These are phyloP conservation scores for Aspergillus aculeatinus DNA, from an alignment of 2,329 filamentous ascomycete species.

Conservation along the genomic window DNA sequence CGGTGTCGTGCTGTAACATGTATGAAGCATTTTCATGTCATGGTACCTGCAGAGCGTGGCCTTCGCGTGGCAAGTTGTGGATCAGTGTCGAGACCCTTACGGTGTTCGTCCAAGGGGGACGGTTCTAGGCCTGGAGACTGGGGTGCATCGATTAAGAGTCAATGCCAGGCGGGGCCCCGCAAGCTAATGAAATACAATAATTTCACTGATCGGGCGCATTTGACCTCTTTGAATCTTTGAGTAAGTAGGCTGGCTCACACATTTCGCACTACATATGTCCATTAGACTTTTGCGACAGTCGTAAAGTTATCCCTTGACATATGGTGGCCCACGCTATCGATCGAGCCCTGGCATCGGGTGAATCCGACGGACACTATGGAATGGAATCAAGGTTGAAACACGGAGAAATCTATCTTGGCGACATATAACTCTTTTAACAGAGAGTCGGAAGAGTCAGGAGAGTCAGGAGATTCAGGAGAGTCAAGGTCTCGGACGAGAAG, in stretches of 20 bases:
- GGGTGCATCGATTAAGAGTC: not conserved
- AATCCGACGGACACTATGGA: not conserved
- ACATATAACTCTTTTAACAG: not conserved
- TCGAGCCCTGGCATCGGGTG: not conserved
- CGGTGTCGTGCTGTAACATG: too few species aligned
- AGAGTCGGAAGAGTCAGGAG: too few species aligned
- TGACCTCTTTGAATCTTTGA: too few species aligned
- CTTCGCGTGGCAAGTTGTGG: not conserved
- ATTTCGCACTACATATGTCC: too few species aligned
- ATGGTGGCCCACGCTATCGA: not conserved
- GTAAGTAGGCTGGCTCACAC: too few species aligned
- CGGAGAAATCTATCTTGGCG: not conserved
- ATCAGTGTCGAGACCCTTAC: not conserved
- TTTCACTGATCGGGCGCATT: too few species aligned
- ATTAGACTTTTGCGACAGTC: too few species aligned
- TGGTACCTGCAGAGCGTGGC: not conserved
- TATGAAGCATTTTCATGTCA: too few species aligned
- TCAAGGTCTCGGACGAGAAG: not conserved
- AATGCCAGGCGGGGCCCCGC: not conserved
- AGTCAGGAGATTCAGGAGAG: too few species aligned
- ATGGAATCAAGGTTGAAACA: not conserved
- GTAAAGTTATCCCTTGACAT: not conserved
- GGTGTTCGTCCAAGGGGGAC: not conserved
- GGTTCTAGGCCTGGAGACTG: not conserved
- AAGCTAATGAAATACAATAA: not conserved